A percentile compares a stretch with the other conserved stretches of the same genome.
Evolutionary conservation across 805 yeast genomes (phyloP).

Genomic region (Torulaspora gathmanii): DNA sequence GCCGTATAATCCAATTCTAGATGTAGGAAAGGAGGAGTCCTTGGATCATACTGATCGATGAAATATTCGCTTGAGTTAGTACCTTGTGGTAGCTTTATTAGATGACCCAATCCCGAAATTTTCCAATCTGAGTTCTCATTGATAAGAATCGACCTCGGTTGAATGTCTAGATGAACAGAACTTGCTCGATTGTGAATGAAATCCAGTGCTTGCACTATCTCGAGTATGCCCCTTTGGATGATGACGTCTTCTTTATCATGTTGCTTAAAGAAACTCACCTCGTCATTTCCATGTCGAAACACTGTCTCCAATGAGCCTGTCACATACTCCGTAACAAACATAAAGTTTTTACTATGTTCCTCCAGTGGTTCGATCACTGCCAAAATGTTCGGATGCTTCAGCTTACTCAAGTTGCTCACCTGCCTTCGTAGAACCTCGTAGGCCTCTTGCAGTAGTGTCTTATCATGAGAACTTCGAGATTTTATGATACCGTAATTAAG

Average conservation of each 20-base stretch:
- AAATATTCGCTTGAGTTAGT: constrained; percentile 52
- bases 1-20: constrained; percentile 71
- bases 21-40: constrained; percentile 69
- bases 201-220: constrained; percentile 69
- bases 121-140: constrained; percentile 94
- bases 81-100: constrained; percentile 46
- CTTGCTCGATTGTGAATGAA: constrained; percentile 77
- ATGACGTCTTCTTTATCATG: constrained; percentile 62
- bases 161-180: constrained; percentile 69
- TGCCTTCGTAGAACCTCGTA: constrained; percentile 63
- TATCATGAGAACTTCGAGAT: constrained; percentile 40
- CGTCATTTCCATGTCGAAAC: constrained; percentile 33
- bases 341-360: constrained; percentile 68
- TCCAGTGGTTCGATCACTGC: constrained; percentile 85
- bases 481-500: constrained; percentile 46
- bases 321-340: constrained; percentile 83
- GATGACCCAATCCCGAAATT: constrained; percentile 64
- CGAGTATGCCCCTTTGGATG: constrained; percentile 77
- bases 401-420: constrained; percentile 64
- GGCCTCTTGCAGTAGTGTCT: constrained; percentile 51
- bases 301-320: constrained; percentile 49
- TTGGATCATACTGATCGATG: constrained; percentile 66
- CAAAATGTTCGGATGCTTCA: constrained; percentile 85
- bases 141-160: constrained; percentile 71
- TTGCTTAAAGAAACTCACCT: constrained; percentile 34